Evolutionary conservation across 106 monocot genomes (phyloP), one percentile per base, ranked within the genome.

Genomic region (Allium sativum): DNA sequence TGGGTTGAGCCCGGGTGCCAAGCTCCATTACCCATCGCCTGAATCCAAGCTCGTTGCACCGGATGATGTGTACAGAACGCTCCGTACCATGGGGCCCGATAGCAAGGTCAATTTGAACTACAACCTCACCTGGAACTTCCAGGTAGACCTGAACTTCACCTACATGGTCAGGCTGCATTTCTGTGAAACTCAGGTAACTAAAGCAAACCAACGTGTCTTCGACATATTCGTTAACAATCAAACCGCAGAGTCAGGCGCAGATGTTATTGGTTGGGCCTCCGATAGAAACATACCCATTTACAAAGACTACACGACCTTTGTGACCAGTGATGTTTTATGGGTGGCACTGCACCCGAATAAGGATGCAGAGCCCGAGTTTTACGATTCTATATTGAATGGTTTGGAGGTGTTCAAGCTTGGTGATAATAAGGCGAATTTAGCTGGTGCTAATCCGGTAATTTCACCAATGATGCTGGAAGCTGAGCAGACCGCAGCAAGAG

Each of bases 151-250:
- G 3, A 87, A 87, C 46, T 96, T 84, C 79, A 96, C 84, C 16
- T 96, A 96, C 44, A 12, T 96, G 42, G 81, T 87, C 8, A 76
- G 95, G 65, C 72, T 96, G 64, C 95, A 96, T 45, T 84, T 96
- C 59, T 96, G 96, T 52, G 96, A 96, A 80, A 53, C 84, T 7
- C 54, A 70, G 58, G 18, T 80, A 18, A 61, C 55, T 21, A 85
- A 82, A 67, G 21, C 18, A 48, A 91, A 91, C 54, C 91, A 90
- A 74, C 60, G 96, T 46, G 87, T 80, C 5, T 96, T 96, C 52
- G 79, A 87, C 55, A 77, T 96, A 45, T 82, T 66, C 61, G 40
- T 96, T 42, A 88, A 91, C 77, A 96, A 96, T 72, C 72, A 74
- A 73, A 96, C 91, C 8, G 96, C 91, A 6, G 56, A 82, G 66